phyloP scores from a whole-genome alignment of 1,284 basidiomycete genomes.

The Thecaphora thlaspeos region DNA sequence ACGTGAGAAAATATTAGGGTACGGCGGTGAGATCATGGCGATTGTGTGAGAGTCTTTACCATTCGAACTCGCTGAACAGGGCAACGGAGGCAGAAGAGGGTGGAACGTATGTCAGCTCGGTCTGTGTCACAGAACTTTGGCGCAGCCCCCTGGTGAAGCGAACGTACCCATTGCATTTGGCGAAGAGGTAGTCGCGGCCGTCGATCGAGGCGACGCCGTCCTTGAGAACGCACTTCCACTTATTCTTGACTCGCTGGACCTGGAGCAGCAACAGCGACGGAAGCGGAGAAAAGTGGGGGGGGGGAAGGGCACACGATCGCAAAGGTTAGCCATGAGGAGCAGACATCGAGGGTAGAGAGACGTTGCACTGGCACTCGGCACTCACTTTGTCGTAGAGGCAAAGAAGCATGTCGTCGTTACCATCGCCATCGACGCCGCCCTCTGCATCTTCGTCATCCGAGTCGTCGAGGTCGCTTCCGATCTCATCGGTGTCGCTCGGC shows the following conservation, averaged over 20 bases:
- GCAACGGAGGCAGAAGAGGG: too few relatives aligned
- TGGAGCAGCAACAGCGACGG: slow-evolving; percentile 51
- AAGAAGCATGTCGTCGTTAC: slow-evolving; percentile 80
- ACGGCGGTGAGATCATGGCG: too few relatives aligned
- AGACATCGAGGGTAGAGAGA: too few relatives aligned
- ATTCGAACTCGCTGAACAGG: slow-evolving; percentile 33
- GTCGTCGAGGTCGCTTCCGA: slow-evolving; percentile 94
- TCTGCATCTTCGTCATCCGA: slow-evolving; percentile 69
- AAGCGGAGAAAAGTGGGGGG: not conserved
- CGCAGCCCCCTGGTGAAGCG: not conserved
- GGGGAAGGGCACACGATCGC: too few relatives aligned
- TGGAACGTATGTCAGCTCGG: too few relatives aligned
- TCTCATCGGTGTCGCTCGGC: slow-evolving; percentile 70
- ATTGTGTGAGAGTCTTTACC: too few relatives aligned
- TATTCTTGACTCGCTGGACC: slow-evolving; percentile 98
- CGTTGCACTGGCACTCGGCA: too few relatives aligned
- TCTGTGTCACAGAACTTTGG: too few relatives aligned
- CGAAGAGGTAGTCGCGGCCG: slow-evolving; percentile 94
- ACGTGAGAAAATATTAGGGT: too few relatives aligned
- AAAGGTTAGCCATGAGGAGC: too few relatives aligned
- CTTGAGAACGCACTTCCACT: slow-evolving; percentile 99
- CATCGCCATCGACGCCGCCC: slow-evolving; percentile 60
- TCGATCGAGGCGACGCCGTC: slow-evolving; percentile 98
- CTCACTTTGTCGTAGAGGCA: slow-evolving; percentile 97
- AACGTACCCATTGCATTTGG: slow-evolving; percentile 72